phyloP scores from a whole-genome alignment of 257 asterid species.

The Lithospermum erythrorhizon region DNA sequence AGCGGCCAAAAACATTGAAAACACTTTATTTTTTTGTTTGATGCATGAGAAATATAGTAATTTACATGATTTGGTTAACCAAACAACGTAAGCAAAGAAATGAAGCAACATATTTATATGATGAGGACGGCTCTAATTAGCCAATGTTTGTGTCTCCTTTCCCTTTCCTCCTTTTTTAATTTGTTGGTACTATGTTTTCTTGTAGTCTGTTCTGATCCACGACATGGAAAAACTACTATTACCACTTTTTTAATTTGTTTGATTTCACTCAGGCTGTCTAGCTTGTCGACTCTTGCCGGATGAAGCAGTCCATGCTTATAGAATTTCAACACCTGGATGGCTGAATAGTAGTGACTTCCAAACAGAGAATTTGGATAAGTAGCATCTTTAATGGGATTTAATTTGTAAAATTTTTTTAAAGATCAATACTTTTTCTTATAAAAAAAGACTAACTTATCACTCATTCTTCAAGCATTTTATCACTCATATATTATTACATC shows the following conservation, averaged over 20 bases:
- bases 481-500: too few relatives aligned
- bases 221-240: not conserved
- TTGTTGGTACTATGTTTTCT: not conserved
- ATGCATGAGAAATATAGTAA: constrained; percentile 3
- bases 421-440: too few relatives aligned
- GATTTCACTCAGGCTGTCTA: not conserved
- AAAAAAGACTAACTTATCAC: too few relatives aligned
- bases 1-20: not conserved
- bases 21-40: not conserved
- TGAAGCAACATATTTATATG: not conserved
- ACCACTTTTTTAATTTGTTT: too few relatives aligned
- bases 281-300: not conserved
- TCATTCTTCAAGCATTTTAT: too few relatives aligned
- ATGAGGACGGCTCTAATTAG: constrained; percentile 11
- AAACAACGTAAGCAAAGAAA: not conserved
- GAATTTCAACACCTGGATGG: too few relatives aligned
- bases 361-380: too few relatives aligned
- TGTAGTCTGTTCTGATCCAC: not conserved
- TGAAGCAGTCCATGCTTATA: too few relatives aligned
- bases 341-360: too few relatives aligned
- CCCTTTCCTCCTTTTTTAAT: not conserved
- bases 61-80: not conserved
- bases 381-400: too few relatives aligned
- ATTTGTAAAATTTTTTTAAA: too few relatives aligned
- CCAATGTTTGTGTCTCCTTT: not conserved